phyloP scores from a whole-genome alignment of 148 eudicot genomes.

The Camellia granthamiana region DNA sequence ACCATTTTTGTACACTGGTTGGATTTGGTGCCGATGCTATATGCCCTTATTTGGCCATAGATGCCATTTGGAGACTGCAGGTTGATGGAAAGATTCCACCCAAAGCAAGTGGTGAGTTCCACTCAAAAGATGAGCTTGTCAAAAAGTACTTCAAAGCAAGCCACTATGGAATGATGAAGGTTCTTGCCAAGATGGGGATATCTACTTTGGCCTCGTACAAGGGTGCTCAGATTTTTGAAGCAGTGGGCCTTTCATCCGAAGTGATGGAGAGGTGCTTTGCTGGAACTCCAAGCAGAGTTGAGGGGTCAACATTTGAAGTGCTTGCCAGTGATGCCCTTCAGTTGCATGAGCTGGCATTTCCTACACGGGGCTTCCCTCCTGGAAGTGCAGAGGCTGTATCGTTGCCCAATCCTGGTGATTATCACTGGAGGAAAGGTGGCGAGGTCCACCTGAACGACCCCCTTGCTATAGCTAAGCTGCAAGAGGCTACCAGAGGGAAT shows the following conservation, averaged over 20 bases:
- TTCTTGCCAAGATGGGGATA: constrained; percentile 99
- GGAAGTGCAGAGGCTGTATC: constrained; percentile 96
- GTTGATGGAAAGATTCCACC: constrained; percentile 98
- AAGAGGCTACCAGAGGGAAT: constrained; percentile 84
- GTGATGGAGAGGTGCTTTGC: constrained; percentile 88
- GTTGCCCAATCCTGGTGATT: constrained; percentile 94
- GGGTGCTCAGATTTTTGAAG: constrained; percentile 99
- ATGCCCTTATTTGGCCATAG: constrained; percentile 92
- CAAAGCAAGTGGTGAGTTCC: constrained; percentile 74
- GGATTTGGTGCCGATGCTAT: constrained; percentile 99
- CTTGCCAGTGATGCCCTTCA: constrained; percentile 74
- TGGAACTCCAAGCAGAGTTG: constrained; percentile 94
- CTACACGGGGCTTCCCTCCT: constrained; percentile 57
- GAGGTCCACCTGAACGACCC: constrained; percentile 96
- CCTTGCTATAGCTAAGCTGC: constrained; percentile 90
- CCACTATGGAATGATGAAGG: constrained; percentile 97
- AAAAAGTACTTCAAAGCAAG: constrained; percentile 87
- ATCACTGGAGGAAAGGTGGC: constrained; percentile 98
- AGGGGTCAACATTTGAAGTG: constrained; percentile 94
- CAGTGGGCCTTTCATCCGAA: constrained; percentile 95
- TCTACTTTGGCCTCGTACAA: constrained; percentile 97
- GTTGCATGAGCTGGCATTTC: constrained; percentile 89
- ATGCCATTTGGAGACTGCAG: constrained; percentile 91
- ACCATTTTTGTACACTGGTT: constrained; percentile 95
- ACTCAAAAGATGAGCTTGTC: constrained; percentile 78